Evolutionary conservation across 257 asterid species (phyloP).

Genomic region (Nicotiana benthamiana): DNA sequence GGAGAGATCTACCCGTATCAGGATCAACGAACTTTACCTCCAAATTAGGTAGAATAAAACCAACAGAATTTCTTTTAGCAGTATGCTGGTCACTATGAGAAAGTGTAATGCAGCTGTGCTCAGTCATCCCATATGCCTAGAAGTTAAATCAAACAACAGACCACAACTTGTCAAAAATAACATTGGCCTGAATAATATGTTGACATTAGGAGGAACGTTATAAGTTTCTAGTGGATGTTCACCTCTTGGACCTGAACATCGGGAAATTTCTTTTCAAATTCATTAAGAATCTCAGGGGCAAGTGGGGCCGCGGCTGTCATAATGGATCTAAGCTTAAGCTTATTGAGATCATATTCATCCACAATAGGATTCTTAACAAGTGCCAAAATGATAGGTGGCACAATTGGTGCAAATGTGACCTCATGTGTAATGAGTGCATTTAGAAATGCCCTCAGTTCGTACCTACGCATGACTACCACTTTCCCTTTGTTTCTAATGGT

Average conservation of each 20-base stretch:
- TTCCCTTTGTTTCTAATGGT: constrained; percentile 81
- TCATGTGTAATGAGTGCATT: constrained; percentile 55
- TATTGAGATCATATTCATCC: constrained; percentile 64
- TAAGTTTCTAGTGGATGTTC: not conserved
- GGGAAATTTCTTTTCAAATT: constrained; percentile 69
- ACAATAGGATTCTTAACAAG: constrained; percentile 83
- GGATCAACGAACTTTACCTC: constrained; percentile 84
- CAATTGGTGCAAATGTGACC: constrained; percentile 79
- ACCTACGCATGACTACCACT: constrained; percentile 80
- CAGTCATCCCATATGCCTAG: constrained; percentile 96
- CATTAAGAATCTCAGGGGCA: constrained; percentile 71
- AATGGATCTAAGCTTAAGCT: constrained; percentile 56
- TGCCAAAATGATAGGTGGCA: constrained; percentile 81
- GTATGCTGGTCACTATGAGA: constrained; percentile 52
- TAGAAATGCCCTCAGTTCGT: constrained; percentile 63
- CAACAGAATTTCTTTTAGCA: constrained; percentile 82
- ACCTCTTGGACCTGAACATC: constrained; percentile 85
- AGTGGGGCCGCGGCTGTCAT: constrained; percentile 99
- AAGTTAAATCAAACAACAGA: not conserved
- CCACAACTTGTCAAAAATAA: not conserved
- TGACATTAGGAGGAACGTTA: not conserved
- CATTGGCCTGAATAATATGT: not conserved
- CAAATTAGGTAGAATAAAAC: constrained; percentile 82
- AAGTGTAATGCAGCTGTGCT: constrained; percentile 87
- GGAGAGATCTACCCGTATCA: constrained; percentile 53